Evolutionary conservation across 257 asterid genomes (phyloP), one percentile per base, ranked within the genome.

Genomic region (Solanum sitiens): DNA sequence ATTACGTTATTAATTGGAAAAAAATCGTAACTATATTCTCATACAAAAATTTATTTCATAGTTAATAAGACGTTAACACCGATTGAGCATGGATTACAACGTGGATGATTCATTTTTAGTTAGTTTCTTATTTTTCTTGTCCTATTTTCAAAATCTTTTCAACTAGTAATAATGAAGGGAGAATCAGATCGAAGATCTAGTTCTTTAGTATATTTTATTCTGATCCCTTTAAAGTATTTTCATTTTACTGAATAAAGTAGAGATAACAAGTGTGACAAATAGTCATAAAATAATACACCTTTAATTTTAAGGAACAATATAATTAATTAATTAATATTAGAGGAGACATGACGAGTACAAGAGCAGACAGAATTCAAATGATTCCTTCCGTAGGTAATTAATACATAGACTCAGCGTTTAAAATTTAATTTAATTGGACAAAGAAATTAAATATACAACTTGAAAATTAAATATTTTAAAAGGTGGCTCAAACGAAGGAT

Each of bases 321-420:
- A 15, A 15, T 50, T 32, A 75, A 75, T 73, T 39, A 30, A 75
- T 73, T 39, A 30, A 45, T 80, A 47, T 30, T 80, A 45, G 15
- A 45, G 68, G 67, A 23, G 61, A 35, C 80, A 73, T 15, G 59
- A 50, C 8, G 42, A 80, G 85, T 45, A 77, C 63, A n/a, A 16
- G 68, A 45, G 42, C 32, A 18, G 74, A 83, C 12, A 90, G 86
- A 86, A 87, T 87, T 86, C 88, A 87, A 84, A 27, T 83, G 85
- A 85, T 86, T 88, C 92, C 89, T 86, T 89, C 27, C 33, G 85
- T 27, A 16, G 67, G 18, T 27, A 80, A 80, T 27, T 80, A 47
- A 45, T 47, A 39, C 9, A 80, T 25, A 79, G 40, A 79, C 84
- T 77, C 39, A 77, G n/a, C 4, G 3, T 77, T 44, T 27, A 45